Evolutionary conservation across 2,329 filamentous ascomycete species (phyloP), one percentile per base, ranked within the genome.

Genomic region (Grosmannia huntii): DNA sequence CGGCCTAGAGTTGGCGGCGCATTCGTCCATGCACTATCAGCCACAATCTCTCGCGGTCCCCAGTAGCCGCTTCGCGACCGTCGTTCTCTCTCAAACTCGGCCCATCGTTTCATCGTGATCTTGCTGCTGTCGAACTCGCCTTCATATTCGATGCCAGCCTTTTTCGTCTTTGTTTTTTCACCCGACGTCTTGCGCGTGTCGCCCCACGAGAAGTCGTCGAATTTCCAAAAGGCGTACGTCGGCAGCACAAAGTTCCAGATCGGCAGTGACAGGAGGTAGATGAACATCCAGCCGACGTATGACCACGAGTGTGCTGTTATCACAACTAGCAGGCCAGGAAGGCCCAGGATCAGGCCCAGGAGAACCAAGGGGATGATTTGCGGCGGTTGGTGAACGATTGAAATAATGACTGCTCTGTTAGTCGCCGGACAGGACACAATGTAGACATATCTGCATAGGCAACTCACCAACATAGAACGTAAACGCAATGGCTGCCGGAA

Each of bases 41-140:
- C 69, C 46, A 81, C 70, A 59, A 76, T 81, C 66, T 83, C 80
- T 59, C 73, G 73, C 31, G 75, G 75, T 21, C 73, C 75, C 76
- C 78, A 82, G 69, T 78, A 80, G 61, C 73, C 73, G 65, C 68
- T 73, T 63, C 72, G 74, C 56, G 71, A 68, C 36, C 81, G 74
- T 61, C 80, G 78, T 62, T 84, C 81, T 21, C 81, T 76, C 77
- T 99, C 94, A 69, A 97, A 99, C 73, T 99, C 94, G 62, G 86
- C 87, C 94, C 94, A 99, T 66, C 94, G 78, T 79, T 96, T 96
- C 94, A 99, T 99, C 44, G 92, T 96, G 70, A 99, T 99, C 82
- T 96, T 95, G 72, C 87, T 95, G 71, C 88, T 95, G 72, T 99
- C 95, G 67, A 99, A 99, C 72, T 97, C 94, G 63, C 94, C 94